phyloP scores from a whole-genome alignment of 176 grass and related monocot genomes.

The Carex kokanica region DNA sequence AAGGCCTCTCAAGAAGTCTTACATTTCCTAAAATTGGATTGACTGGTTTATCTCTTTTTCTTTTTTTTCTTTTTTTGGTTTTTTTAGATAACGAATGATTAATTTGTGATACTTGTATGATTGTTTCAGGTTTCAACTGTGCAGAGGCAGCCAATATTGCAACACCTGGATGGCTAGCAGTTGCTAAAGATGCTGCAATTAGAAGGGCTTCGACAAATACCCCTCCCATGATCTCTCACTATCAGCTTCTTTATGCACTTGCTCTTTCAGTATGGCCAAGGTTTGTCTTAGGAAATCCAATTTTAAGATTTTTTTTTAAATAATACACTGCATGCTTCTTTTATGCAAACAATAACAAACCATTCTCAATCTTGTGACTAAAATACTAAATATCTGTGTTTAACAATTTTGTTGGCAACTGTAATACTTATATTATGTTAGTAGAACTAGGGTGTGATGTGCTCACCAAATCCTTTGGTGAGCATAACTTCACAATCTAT shows the following conservation, averaged over 20 bases:
- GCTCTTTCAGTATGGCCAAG: constrained; percentile 72
- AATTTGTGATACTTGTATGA: constrained; percentile 27
- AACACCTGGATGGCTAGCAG: constrained; percentile 85
- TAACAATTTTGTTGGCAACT: background rate
- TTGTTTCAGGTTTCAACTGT: constrained; percentile 80
- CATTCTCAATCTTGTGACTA: background rate
- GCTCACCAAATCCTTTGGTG: too few species aligned
- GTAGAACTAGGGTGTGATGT: too few species aligned
- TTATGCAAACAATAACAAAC: background rate
- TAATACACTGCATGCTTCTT: background rate
- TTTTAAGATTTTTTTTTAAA: background rate
- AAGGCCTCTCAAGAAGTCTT: background rate
- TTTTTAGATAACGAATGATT: constrained; percentile 20
- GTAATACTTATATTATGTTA: background rate
- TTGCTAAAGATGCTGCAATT: constrained; percentile 99
- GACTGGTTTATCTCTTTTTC: background rate
- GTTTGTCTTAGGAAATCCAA: constrained; percentile 31
- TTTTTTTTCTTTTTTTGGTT: background rate
- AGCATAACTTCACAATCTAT: too few species aligned
- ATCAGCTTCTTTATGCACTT: constrained; percentile 94
- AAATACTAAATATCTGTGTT: background rate
- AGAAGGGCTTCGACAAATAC: constrained; percentile 98
- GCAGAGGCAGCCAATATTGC: constrained; percentile 99
- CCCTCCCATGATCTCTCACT: constrained; percentile 97
- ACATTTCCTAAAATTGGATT: background rate